Conservation (phyloP, 805 yeast genomes). For the Kockiozyma suomiensis region DNA sequence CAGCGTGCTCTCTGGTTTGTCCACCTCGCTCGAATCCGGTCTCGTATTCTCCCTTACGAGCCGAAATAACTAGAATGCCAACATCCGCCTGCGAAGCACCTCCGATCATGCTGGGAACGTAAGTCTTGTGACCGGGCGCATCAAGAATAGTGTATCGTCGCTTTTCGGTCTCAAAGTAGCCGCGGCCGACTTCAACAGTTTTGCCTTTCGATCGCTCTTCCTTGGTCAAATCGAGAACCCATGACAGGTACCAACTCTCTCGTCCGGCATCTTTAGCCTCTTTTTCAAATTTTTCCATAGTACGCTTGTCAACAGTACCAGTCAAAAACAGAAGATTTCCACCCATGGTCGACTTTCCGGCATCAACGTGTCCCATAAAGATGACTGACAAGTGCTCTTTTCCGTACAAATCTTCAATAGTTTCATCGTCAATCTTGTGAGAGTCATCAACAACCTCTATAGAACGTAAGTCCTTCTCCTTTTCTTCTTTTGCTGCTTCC, state of each 20-base stretch:
- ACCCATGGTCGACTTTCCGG: constrained; percentile 99
- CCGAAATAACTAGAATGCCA: constrained; percentile 94
- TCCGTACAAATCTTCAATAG: constrained; percentile 90
- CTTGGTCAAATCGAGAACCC: constrained; percentile 99
- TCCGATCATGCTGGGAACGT: constrained; percentile 98
- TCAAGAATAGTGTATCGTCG: constrained; percentile 97
- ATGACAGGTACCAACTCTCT: constrained; percentile 98
- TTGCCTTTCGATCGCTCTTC: constrained; percentile 99
- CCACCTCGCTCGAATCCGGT: constrained; percentile 99
- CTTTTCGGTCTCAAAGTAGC: constrained; percentile 95
- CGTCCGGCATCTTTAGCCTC: constrained; percentile 99
- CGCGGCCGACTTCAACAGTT: constrained; percentile 98
- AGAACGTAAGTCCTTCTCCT: constrained; percentile 34
- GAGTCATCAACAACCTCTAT: constrained; percentile 68
- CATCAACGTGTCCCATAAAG: constrained; percentile 99
- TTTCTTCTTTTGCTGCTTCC: constrained; percentile 21
- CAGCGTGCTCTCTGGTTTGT: constrained; percentile 97
- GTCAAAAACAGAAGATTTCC: constrained; percentile 92
- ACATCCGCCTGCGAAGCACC: constrained; percentile 99
- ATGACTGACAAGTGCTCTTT: constrained; percentile 96
- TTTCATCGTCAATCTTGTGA: constrained; percentile 84
- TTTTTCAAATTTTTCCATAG: constrained; percentile 95
- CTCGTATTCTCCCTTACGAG: constrained; percentile 99
- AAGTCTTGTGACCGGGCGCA: constrained; percentile 99
- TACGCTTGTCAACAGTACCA: constrained; percentile 97